Evolutionary conservation across 1,284 basidiomycete species (phyloP).

Genomic region (Apiotrichum montevideense): DNA sequence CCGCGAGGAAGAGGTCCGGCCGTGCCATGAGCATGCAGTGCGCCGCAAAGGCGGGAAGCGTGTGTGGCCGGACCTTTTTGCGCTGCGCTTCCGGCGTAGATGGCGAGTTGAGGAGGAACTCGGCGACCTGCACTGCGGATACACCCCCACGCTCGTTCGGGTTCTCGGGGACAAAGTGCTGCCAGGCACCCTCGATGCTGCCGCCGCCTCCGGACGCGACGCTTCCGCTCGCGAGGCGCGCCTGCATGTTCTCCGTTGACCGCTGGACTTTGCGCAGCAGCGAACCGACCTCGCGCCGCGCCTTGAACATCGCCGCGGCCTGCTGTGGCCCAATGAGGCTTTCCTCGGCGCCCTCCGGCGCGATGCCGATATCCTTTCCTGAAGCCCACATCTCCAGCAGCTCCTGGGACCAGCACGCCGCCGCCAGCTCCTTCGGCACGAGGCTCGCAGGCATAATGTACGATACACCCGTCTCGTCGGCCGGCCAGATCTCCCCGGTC

Average conservation of each 20-base stretch:
- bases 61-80: conserved; percentile 21
- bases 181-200: conserved; percentile 32
- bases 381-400: conserved; percentile 22
- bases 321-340: conserved; percentile 2
- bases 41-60: conserved; percentile 54
- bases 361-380: conserved; percentile 16
- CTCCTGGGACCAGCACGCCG: conserved; percentile 27
- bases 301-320: conserved; percentile 23
- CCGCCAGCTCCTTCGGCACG: conserved; percentile 16
- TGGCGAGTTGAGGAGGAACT: conserved; percentile 23
- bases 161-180: conserved; percentile 19
- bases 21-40: conserved; percentile 69
- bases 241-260: conserved; percentile 38
- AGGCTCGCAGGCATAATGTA: conserved; percentile 40
- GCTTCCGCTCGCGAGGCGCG: conserved; percentile 18
- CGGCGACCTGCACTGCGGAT: conserved; percentile 30
- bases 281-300: conserved; percentile 31
- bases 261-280: conserved; percentile 32
- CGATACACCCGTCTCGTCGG: conserved; percentile 39
- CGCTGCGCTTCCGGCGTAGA: neutral
- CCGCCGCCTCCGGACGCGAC: conserved; percentile 18
- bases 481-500: conserved; percentile 39
- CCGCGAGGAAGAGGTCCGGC: conserved; percentile 60
- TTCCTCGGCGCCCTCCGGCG: conserved; percentile 1
- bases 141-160: conserved; percentile 18